Percentiles rank a stretch among this genome's conserved stretches.
Conservation (phyloP, 2,329 filamentous ascomycete species). For the Diaporthe sp. region DNA sequence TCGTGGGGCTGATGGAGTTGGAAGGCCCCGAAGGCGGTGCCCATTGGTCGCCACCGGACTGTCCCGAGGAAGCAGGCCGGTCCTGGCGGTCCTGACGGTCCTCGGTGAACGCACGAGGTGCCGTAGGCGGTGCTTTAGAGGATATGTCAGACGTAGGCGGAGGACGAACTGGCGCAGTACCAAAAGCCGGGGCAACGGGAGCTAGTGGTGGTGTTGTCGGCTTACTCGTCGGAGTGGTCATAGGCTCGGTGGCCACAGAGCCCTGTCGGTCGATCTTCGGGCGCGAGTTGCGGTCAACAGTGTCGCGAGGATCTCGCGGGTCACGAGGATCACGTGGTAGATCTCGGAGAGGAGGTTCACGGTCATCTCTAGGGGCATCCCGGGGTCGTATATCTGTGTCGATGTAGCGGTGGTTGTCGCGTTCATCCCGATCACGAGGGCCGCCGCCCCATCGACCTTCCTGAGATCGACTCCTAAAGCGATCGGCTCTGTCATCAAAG, state of each 20-base stretch:
- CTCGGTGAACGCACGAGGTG: constrained; percentile 63
- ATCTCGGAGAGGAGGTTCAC: constrained; percentile 60
- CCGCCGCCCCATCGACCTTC: constrained; percentile 67
- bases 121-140: constrained; percentile 65
- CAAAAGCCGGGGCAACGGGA: constrained; percentile 71
- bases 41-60: constrained; percentile 54
- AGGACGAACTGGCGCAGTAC: constrained; percentile 65
- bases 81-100: constrained; percentile 69
- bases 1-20: constrained; percentile 62
- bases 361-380: constrained; percentile 61
- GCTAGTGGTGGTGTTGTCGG: constrained; percentile 70
- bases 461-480: constrained; percentile 76
- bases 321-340: constrained; percentile 62
- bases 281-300: constrained; percentile 59
- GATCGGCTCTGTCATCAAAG: constrained; percentile 71
- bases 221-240: constrained; percentile 55
- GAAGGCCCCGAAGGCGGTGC: constrained; percentile 57
- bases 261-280: constrained; percentile 64
- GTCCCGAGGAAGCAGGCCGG: constrained; percentile 60
- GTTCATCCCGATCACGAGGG: constrained; percentile 60
- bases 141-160: constrained; percentile 45
- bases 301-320: constrained; percentile 60
- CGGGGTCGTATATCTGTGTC: constrained; percentile 54
- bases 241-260: constrained; percentile 62
- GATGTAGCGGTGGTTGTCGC: constrained; percentile 54